phyloP scores from a whole-genome alignment of 202 grass and related monocot species.

The Carex sylvatica region DNA sequence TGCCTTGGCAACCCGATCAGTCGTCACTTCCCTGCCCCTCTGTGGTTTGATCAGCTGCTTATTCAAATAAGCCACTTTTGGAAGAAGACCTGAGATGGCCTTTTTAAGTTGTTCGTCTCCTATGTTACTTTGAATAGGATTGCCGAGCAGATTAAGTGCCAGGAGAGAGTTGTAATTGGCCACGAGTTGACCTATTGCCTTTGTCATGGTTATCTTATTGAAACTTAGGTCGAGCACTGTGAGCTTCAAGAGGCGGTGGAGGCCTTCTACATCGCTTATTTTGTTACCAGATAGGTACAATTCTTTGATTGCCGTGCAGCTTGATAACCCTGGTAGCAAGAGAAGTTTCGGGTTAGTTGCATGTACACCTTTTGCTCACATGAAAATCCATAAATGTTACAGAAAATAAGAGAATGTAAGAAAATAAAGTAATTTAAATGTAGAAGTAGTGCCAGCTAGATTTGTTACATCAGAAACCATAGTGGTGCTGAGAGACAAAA shows the following conservation, averaged over 20 bases:
- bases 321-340: constrained; percentile 50
- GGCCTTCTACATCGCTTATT: constrained; percentile 75
- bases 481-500: neutral
- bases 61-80: constrained; percentile 71
- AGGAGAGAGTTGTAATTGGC: constrained; percentile 83
- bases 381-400: constrained; percentile 6
- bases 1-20: constrained; percentile 72
- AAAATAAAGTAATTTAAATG: neutral
- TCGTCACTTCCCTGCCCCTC: constrained; percentile 50
- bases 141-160: constrained; percentile 74
- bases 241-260: constrained; percentile 82
- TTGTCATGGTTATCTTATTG: constrained; percentile 72
- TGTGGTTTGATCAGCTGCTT: constrained; percentile 60
- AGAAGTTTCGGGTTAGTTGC: neutral
- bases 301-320: constrained; percentile 71
- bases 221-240: constrained; percentile 72
- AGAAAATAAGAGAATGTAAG: neutral
- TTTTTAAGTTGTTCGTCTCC: constrained; percentile 71
- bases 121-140: constrained; percentile 72
- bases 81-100: constrained; percentile 54
- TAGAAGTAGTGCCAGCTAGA: neutral
- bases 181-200: constrained; percentile 72
- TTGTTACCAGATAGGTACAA: constrained; percentile 89
- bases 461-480: neutral
- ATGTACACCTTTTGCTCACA: constrained; percentile 1